These are phyloP conservation scores for Aspergillus terreus DNA, from an alignment of 2,329 filamentous ascomycete genomes.

Conservation along the genomic window DNA sequence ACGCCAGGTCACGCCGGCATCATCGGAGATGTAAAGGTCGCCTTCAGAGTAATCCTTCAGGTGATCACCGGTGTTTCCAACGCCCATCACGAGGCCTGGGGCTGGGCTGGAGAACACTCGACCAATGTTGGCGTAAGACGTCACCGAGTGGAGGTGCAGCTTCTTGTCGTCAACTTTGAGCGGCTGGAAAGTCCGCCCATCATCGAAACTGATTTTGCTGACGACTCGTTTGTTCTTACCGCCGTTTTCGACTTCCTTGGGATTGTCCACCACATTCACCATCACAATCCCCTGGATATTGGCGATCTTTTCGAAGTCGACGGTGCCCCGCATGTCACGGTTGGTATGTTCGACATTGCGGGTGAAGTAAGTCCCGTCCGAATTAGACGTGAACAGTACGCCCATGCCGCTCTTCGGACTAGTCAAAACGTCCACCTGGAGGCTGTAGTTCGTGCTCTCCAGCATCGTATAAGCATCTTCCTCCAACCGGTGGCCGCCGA, in stretches of 20 bases:
- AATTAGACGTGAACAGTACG: slow-evolving; percentile 90
- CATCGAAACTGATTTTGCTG: slow-evolving; percentile 89
- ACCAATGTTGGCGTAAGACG: slow-evolving; percentile 75
- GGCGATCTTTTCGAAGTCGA: slow-evolving; percentile 93
- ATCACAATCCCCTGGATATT: slow-evolving; percentile 90
- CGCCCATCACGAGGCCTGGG: slow-evolving; percentile 87
- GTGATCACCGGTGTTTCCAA: slow-evolving; percentile 80
- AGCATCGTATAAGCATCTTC: slow-evolving; percentile 86
- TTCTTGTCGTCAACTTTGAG: slow-evolving; percentile 64
- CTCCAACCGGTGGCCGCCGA: slow-evolving; percentile 80
- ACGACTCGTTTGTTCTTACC: slow-evolving; percentile 63
- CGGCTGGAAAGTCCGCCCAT: slow-evolving; percentile 78
- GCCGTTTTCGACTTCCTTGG: slow-evolving; percentile 62
- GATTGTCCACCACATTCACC: slow-evolving; percentile 86
- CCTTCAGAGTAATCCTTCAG: slow-evolving; percentile 70
- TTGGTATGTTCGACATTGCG: slow-evolving; percentile 91
- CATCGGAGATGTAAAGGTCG: slow-evolving; percentile 81
- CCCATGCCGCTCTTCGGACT: slow-evolving; percentile 67
- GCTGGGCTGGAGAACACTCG: slow-evolving; percentile 90
- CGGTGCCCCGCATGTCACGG: slow-evolving; percentile 67
- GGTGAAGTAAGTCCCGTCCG: slow-evolving; percentile 93
- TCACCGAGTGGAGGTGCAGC: slow-evolving; percentile 90
- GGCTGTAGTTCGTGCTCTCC: slow-evolving; percentile 95
- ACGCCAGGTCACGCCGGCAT: slow-evolving; percentile 84
- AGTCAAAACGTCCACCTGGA: slow-evolving; percentile 91